Base-by-base conservation (phyloP, 768 basidiomycete species). In the Mycena venus region DNA sequence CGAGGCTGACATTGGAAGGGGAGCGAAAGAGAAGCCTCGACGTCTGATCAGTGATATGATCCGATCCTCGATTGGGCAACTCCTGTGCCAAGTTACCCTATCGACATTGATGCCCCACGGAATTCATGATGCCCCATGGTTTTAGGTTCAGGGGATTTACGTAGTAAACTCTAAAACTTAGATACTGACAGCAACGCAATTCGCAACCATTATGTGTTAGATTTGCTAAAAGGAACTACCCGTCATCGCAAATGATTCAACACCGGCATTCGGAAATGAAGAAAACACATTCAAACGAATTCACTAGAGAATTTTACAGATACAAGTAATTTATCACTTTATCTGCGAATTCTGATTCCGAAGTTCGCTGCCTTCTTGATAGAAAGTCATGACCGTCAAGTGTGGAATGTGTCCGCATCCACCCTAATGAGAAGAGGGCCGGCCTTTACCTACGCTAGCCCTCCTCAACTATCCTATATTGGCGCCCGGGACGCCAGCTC, bases 1-100 rank as follows among this genome's bases (percentile, higher is more conserved):
- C 38, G 60, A 23, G 60, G 60, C 60, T 61, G 60, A 42, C 60
- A 61, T 61, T 61, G 60, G 60, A 61, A 61, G 60, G 38, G 38
- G 38, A 42, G 60, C 36, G 60, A 42, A 40, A 40, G 36, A 42
- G 38, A 40, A 61, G 5, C 38, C 36, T 58, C 55, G 29, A 58
- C 55, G 55, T 58, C 55, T 58, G 60, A 61, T 61, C 60, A 42
- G 60, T 42, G 38, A 42, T 42, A 34, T 42, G 38, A 61, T 61
- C 60, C 60, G 60, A 61, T 40, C 25, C 60, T 61, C 38, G 23
- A 61, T 61, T 42, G 36, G 60, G 60, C 60, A 42, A 40, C 60
- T 60, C 58, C 58, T 60, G 34, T 60, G 34, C 58, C 58, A 60
- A 60, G 58, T 40, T n/a, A 42, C 60, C 60, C 60, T 61, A 61